Evolutionary conservation across 192 early-diverging fungal species (phyloP).

Genomic region (Pilaira anomala): DNA sequence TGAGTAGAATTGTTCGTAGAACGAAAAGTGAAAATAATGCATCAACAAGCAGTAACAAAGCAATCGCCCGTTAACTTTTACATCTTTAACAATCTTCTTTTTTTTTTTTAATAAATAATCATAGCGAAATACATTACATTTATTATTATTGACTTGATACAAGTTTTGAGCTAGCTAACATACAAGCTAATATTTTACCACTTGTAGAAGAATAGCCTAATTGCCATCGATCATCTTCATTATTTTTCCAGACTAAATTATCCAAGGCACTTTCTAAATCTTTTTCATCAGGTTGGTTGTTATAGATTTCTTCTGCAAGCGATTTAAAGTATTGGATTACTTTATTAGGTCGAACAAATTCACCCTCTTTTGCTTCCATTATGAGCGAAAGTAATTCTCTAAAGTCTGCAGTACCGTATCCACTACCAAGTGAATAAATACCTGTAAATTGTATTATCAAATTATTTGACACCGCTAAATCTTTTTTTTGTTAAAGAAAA

Average conservation of each 20-base stretch:
- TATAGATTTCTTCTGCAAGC: not conserved
- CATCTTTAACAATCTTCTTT: too few species aligned
- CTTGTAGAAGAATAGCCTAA: not conserved
- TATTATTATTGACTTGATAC: too few species aligned
- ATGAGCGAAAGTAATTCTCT: slow-evolving; percentile 1
- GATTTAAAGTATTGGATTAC: not conserved
- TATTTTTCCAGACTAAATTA: not conserved
- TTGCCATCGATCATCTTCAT: not conserved
- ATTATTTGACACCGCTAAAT: not conserved
- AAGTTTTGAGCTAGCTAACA: too few species aligned
- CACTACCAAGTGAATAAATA: not conserved
- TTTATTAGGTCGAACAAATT: slow-evolving; percentile 8
- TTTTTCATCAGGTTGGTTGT: not conserved
- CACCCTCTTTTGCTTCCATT: not conserved
- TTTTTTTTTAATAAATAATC: too few species aligned
- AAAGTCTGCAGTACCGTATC: slow-evolving; percentile 4
- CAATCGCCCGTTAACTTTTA: too few species aligned
- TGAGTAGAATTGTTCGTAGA: not conserved
- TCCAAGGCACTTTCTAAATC: not conserved
- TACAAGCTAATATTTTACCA: not conserved
- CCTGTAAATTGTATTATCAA: not conserved
- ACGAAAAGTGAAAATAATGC: too few species aligned
- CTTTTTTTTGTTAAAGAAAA: too few species aligned
- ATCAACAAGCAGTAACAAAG: too few species aligned
- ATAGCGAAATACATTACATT: too few species aligned